Conservation (phyloP, 768 basidiomycete species). For the Neoboletus magnificus region DNA sequence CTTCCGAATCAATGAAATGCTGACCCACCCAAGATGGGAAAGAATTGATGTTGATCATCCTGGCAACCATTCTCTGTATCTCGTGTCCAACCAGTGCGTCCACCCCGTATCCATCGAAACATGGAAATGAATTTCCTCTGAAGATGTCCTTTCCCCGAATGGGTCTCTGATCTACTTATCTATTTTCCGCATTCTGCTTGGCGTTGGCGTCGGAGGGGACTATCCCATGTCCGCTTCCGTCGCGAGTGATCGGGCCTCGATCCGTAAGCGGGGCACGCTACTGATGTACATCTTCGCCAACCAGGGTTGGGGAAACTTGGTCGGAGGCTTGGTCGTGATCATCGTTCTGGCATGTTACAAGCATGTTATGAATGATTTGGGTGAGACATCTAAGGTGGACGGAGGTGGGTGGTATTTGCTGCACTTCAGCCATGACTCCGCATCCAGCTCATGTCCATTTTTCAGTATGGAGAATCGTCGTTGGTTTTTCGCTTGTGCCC, state of each 20-base stretch:
- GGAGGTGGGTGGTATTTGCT: conserved; percentile 45
- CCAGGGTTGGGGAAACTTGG: conserved; percentile 74
- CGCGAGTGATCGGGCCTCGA: conserved; percentile 60
- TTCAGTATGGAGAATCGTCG: conserved; percentile 66
- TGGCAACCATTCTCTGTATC: conserved; percentile 70
- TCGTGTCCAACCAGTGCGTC: conserved; percentile 56
- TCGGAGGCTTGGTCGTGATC: conserved; percentile 60
- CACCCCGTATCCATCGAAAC: neutral
- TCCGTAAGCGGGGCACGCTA: conserved; percentile 67
- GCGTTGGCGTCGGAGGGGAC: conserved; percentile 77
- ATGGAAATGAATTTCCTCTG: neutral
- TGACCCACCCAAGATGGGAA: conserved; percentile 52
- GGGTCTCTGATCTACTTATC: conserved; percentile 58
- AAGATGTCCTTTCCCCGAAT: conserved; percentile 49
- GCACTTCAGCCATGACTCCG: neutral
- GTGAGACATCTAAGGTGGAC: conserved; percentile 62
- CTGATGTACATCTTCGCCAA: conserved; percentile 75
- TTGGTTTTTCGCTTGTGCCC: conserved; percentile 74
- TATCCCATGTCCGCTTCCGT: conserved; percentile 75
- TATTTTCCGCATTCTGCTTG: conserved; percentile 68
- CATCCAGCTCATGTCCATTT: neutral
- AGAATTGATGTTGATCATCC: conserved; percentile 76
- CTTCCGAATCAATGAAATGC: neutral
- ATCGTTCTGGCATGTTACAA: conserved; percentile 64
- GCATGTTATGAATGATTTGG: conserved; percentile 55